Conservation (phyloP, 257 asterid species). For the Solanum megistacrolobum region DNA sequence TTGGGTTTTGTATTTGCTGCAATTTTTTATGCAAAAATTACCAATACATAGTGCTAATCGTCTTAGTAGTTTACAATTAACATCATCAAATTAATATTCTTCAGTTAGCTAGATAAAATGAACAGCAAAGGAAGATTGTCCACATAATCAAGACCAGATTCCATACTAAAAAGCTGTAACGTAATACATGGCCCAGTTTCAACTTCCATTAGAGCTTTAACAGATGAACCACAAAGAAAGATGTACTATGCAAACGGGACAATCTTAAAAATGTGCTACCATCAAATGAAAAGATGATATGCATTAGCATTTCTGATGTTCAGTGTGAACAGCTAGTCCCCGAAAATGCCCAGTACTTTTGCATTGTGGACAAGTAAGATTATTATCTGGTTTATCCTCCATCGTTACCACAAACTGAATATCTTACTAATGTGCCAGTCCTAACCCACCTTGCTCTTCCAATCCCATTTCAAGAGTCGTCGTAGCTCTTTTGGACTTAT, state of each 20-base stretch:
- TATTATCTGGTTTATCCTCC: not conserved
- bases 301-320: not conserved
- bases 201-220: not conserved
- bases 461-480: not conserved
- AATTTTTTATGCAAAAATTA: not conserved
- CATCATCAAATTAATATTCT: not conserved
- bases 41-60: not conserved
- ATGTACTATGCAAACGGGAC: not conserved
- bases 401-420: not conserved
- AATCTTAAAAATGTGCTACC: not conserved
- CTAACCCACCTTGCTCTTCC: not conserved
- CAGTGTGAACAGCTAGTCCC: not conserved
- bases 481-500: not conserved
- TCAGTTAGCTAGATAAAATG: not conserved
- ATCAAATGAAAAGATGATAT: not conserved
- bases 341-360: not conserved
- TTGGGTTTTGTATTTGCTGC: conserved; percentile 99
- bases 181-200: not conserved
- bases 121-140: not conserved
- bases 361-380: not conserved
- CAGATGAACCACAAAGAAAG: not conserved
- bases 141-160: not conserved
- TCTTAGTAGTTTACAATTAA: not conserved
- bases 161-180: not conserved
- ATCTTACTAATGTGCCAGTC: not conserved